Evolutionary conservation across 225 moss, liverwort and hornwort genomes (phyloP).

Genomic region (Neckera pumila): DNA sequence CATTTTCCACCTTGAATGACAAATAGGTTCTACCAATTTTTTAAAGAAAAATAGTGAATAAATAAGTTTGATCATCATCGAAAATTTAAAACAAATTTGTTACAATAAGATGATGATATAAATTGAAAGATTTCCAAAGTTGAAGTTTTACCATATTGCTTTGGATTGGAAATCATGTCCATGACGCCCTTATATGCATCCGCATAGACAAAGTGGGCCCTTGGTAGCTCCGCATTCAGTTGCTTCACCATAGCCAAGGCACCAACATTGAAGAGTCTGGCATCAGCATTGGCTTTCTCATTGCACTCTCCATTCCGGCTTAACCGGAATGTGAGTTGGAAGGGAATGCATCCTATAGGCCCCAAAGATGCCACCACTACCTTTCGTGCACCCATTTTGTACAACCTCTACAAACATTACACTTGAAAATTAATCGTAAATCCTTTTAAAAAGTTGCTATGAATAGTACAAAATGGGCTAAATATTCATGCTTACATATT

Average conservation of each 20-base stretch:
- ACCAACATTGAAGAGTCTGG: slow-evolving; percentile 15
- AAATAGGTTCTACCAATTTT: accelerated
- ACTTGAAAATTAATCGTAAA: not conserved
- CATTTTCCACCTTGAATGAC: not conserved
- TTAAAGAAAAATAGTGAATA: no score
- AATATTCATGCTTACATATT: no score
- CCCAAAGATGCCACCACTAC: slow-evolving; percentile 33
- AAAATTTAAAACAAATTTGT: not conserved
- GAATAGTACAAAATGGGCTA: not conserved
- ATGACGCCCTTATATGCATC: slow-evolving; percentile 40
- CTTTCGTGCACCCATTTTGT: slow-evolving; percentile 43
- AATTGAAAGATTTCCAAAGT: not conserved
- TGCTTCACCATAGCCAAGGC: slow-evolving; percentile 7
- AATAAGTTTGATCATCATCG: not conserved
- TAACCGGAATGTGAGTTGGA: slow-evolving; percentile 22
- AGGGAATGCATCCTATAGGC: slow-evolving; percentile 65
- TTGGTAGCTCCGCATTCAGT: slow-evolving; percentile 25
- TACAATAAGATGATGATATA: not conserved
- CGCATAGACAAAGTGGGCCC: not conserved
- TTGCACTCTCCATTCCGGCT: slow-evolving; percentile 35
- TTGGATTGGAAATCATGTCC: slow-evolving; percentile 20
- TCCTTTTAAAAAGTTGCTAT: no score
- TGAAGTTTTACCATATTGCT: slow-evolving; percentile 9
- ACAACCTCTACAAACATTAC: slow-evolving; percentile 24
- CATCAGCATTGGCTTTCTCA: slow-evolving; percentile 26